Conservation (phyloP, 1,284 basidiomycete genomes). For the Moniliophthora roreri region DNA sequence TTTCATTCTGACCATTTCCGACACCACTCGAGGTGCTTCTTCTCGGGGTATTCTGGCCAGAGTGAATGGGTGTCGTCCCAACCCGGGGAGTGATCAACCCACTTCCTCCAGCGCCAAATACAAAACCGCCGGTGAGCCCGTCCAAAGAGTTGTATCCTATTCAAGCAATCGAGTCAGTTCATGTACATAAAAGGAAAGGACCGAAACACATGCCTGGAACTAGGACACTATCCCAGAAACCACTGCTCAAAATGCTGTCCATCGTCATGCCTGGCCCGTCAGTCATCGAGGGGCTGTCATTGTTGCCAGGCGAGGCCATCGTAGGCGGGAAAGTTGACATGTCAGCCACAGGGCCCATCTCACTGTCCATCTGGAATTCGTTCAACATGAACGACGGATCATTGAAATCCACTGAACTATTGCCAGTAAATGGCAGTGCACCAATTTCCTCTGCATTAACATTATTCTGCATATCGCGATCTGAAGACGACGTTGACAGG, state of each 20-base stretch:
- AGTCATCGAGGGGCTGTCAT: conserved; percentile 39
- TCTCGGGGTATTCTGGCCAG: conserved; percentile 42
- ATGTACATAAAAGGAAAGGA: conserved; percentile 6
- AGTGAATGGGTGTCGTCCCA: conserved; percentile 41
- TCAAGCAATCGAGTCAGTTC: conserved; percentile 9
- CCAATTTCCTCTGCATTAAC: neutral
- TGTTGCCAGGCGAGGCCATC: conserved; percentile 49
- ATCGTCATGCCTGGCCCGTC: conserved; percentile 60
- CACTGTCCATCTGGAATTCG: conserved; percentile 70
- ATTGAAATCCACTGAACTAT: conserved; percentile 15
- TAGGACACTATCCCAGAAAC: conserved; percentile 83
- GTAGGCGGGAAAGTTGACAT: conserved; percentile 81
- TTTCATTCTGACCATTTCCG: conserved; percentile 21
- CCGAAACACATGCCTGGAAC: conserved; percentile 63
- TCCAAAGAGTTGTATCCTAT: conserved; percentile 78
- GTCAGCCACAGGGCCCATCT: conserved; percentile 79
- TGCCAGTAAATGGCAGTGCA: conserved; percentile 2
- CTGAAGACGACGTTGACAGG: neutral
- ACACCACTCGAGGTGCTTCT: conserved; percentile 16
- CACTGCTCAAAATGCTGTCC: conserved; percentile 74
- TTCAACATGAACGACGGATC: conserved; percentile 33
- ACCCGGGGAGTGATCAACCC: conserved; percentile 64
- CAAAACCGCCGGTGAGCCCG: conserved; percentile 77
- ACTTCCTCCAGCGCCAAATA: conserved; percentile 77
- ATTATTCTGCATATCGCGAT: conserved; percentile 18